These are phyloP conservation scores for Nakaseomyces nivariensis DNA, from an alignment of 1,139 yeast genomes.

Conservation along the genomic window DNA sequence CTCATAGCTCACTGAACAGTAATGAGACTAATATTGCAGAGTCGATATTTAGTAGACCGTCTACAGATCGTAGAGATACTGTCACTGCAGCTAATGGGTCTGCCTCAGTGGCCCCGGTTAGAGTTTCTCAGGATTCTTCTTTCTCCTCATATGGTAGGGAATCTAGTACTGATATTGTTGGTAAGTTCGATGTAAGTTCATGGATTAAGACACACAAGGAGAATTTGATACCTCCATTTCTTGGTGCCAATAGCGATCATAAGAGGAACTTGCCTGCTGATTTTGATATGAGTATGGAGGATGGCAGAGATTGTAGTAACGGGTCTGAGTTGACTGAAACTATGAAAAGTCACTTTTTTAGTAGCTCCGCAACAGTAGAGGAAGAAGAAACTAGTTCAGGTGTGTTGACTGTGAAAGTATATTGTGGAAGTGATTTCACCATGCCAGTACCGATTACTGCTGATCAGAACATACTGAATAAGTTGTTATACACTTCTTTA, in stretches of 20 bases:
- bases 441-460: slow-evolving; percentile 23
- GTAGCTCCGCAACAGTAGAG: not conserved
- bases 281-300: not conserved
- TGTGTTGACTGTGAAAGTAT: slow-evolving; percentile 22
- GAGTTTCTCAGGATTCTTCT: slow-evolving; percentile 4
- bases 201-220: slow-evolving; percentile 1
- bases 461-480: slow-evolving; percentile 19
- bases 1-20: slow-evolving; percentile 2
- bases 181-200: not conserved
- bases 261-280: not conserved
- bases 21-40: slow-evolving; percentile 2
- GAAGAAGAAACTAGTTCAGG: slow-evolving; percentile 13
- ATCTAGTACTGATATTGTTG: not conserved
- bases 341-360: not conserved
- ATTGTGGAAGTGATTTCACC: slow-evolving; percentile 22
- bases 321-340: not conserved
- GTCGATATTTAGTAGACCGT: slow-evolving; percentile 3
- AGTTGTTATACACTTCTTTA: slow-evolving; percentile 23
- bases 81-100: slow-evolving; percentile 4
- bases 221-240: not conserved
- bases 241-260: not conserved
- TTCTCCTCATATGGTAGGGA: slow-evolving; percentile 3
- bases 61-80: slow-evolving; percentile 3
- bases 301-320: not conserved
- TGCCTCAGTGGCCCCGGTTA: slow-evolving; percentile 4